Conservation (phyloP, 257 asterid species). For the Nicotiana otophora region DNA sequence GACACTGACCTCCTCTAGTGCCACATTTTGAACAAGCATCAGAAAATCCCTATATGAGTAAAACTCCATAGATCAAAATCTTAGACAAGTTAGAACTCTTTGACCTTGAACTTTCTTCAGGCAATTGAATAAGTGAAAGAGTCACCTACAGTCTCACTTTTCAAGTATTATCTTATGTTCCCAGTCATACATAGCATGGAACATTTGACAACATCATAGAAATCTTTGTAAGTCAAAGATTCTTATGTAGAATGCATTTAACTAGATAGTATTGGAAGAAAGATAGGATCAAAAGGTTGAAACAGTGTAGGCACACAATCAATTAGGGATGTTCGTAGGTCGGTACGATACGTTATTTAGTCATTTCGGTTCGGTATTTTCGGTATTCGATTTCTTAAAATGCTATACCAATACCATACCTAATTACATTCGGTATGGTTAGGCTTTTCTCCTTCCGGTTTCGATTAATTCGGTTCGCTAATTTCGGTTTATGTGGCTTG, state of each 20-base stretch:
- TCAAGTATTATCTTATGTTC: too few species aligned
- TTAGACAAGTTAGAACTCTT: not conserved
- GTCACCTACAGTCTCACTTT: not conserved
- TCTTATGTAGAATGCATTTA: not conserved
- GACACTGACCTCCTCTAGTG: slow-evolving; percentile 23
- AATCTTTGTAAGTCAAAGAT: not conserved
- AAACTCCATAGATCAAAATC: slow-evolving; percentile 10
- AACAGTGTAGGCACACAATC: not conserved
- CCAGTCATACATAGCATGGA: not conserved
- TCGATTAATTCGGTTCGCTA: too few species aligned
- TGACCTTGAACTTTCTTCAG: not conserved
- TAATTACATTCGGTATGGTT: too few species aligned
- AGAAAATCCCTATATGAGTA: slow-evolving; percentile 21
- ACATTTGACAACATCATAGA: not conserved
- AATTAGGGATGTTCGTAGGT: too few species aligned
- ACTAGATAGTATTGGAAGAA: not conserved
- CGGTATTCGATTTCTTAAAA: too few species aligned
- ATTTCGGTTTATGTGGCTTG: too few species aligned
- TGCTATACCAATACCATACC: too few species aligned
- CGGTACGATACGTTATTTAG: too few species aligned
- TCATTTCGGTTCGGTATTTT: too few species aligned
- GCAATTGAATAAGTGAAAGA: slow-evolving; percentile 18
- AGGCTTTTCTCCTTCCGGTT: too few species aligned
- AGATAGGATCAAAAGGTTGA: not conserved
- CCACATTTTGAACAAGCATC: slow-evolving; percentile 24